Evolutionary conservation across 2,329 filamentous ascomycete species (phyloP).

Genomic region (Helminthosporium solani): DNA sequence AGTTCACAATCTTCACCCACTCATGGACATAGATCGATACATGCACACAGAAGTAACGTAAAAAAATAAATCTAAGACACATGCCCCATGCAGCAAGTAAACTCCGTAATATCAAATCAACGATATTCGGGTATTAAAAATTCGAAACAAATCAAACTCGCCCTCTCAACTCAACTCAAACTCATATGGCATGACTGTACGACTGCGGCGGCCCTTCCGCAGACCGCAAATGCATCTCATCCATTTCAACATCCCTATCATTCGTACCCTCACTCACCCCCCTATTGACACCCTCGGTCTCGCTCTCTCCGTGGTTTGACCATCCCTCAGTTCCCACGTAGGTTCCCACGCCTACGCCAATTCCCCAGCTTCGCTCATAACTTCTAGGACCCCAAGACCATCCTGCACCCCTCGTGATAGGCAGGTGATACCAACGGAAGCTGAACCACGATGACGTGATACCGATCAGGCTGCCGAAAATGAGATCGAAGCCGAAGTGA

Average conservation of each 20-base stretch:
- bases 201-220: not conserved
- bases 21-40: no score
- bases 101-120: not conserved
- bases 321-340: slow-evolving; percentile 53
- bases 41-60: no score
- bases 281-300: slow-evolving; percentile 1
- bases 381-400: slow-evolving; percentile 87
- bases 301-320: slow-evolving; percentile 20
- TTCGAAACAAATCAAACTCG: not conserved
- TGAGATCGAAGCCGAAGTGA: slow-evolving; percentile 89
- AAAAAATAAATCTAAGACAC: not conserved
- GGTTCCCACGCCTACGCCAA: slow-evolving; percentile 60
- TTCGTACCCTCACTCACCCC: not conserved
- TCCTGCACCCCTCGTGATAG: slow-evolving; percentile 73
- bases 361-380: slow-evolving; percentile 72
- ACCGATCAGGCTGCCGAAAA: slow-evolving; percentile 82
- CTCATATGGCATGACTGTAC: slow-evolving; percentile 1
- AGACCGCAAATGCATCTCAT: not conserved
- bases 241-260: not conserved
- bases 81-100: not conserved
- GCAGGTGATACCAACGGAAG: slow-evolving; percentile 84
- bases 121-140: not conserved
- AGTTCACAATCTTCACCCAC: no score
- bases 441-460: slow-evolving; percentile 68
- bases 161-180: not conserved